Percentiles rank a stretch among this genome's conserved stretches.
phyloP scores from a whole-genome alignment of 1,284 basidiomycete genomes.

The Ustilago bromivora region DNA sequence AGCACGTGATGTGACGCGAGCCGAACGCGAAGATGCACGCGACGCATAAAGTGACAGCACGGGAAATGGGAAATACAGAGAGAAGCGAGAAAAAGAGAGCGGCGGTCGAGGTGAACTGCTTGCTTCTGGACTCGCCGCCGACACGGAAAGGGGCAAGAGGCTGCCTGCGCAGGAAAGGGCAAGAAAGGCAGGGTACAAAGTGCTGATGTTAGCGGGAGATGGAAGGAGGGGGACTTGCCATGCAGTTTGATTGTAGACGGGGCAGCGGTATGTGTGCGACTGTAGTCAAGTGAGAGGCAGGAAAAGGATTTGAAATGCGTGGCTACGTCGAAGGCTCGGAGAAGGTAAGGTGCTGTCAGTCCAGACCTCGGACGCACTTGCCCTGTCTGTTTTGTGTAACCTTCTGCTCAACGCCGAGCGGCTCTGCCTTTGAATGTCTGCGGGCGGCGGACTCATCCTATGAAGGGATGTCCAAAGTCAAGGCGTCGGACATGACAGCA shows the following conservation, averaged over 20 bases:
- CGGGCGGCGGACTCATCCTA: not conserved
- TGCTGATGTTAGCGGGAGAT: not conserved
- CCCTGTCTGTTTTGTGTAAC: not conserved
- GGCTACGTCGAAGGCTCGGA: conserved; percentile 23
- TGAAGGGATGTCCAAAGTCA: not conserved
- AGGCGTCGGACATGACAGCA: not conserved
- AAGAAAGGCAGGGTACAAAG: not conserved
- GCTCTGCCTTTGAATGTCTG: conserved; percentile 3
- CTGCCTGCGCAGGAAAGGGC: too few species aligned
- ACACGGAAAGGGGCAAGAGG: conserved; percentile 3
- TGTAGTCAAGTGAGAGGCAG: not conserved
- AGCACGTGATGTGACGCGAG: conserved; percentile 36
- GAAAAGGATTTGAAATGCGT: conserved; percentile 4
- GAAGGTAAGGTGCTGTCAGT: conserved; percentile 7
- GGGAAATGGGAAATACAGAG: conserved; percentile 9
- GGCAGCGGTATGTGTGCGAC: not conserved
- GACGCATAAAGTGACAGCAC: conserved; percentile 46
- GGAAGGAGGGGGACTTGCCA: not conserved
- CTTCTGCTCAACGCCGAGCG: conserved; percentile 17
- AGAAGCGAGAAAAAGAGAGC: conserved; percentile 11
- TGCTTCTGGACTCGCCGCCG: conserved; percentile 16
- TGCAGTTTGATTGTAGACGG: conserved; percentile 5
- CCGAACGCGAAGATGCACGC: conserved; percentile 16
- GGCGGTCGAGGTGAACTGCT: conserved; percentile 13
- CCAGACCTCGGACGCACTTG: conserved; percentile 9